phyloP scores from a whole-genome alignment of 2,329 filamentous ascomycete species.

The Fusarium redolens region DNA sequence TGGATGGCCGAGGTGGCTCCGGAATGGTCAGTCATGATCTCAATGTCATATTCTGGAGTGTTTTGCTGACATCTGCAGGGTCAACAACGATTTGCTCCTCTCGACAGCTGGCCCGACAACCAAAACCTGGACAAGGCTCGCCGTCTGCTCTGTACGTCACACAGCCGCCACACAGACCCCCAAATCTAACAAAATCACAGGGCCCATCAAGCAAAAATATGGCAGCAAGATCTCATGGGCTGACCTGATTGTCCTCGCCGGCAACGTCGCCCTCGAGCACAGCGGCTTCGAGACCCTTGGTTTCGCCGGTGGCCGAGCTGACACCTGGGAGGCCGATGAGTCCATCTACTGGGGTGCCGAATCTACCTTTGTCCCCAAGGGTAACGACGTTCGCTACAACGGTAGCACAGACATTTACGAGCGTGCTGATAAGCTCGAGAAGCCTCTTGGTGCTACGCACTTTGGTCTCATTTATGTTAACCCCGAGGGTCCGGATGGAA shows the following conservation, averaged over 20 bases:
- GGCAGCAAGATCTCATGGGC: conserved; percentile 86
- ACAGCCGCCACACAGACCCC: accelerated
- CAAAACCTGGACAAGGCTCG: conserved; percentile 83
- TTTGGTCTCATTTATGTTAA: conserved; percentile 84
- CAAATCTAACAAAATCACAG: conserved; percentile 2
- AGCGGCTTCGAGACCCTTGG: conserved; percentile 81
- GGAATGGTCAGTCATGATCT: conserved; percentile 58
- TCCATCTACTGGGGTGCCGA: conserved; percentile 82
- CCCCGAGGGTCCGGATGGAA: conserved; percentile 80
- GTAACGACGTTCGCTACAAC: conserved; percentile 77
- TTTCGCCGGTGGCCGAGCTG: conserved; percentile 77
- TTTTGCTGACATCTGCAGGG: conserved; percentile 52
- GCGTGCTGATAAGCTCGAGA: conserved; percentile 69
- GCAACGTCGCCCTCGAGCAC: conserved; percentile 81
- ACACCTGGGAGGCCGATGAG: conserved; percentile 82
- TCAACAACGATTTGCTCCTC: conserved; percentile 82
- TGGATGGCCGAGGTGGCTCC: conserved; percentile 79
- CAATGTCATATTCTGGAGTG: background rate
- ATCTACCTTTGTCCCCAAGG: conserved; percentile 72
- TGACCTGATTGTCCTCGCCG: conserved; percentile 76
- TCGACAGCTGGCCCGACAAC: conserved; percentile 86
- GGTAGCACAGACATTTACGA: conserved; percentile 66
- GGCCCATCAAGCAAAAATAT: conserved; percentile 86
- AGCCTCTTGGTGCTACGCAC: conserved; percentile 71
- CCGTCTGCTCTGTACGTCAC: conserved; percentile 70